These are phyloP conservation scores for Jamesozyma piceae DNA, from an alignment of 805 yeast genomes.

Conservation along the genomic window DNA sequence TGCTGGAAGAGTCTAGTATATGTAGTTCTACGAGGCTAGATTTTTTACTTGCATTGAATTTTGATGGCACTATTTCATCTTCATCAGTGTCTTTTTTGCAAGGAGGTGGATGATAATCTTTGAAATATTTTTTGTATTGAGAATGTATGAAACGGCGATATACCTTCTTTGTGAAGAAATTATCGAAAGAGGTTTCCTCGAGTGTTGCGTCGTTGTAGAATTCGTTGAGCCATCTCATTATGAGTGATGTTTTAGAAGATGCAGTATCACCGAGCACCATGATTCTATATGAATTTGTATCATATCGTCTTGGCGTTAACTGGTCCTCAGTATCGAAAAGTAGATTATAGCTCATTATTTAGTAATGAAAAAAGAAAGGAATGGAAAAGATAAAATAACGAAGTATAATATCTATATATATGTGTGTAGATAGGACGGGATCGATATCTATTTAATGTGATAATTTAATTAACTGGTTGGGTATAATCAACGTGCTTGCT, in stretches of 20 bases:
- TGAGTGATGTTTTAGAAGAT: constrained; percentile 17
- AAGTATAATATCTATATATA: too few relatives aligned
- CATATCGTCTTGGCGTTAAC: constrained; percentile 21
- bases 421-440: too few relatives aligned
- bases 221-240: constrained; percentile 12
- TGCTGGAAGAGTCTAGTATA: constrained; percentile 12
- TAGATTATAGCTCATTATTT: neutral
- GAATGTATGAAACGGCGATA: neutral
- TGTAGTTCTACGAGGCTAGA: constrained; percentile 7
- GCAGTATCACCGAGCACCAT: constrained; percentile 23
- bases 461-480: too few relatives aligned
- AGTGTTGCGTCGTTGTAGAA: neutral
- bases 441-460: too few relatives aligned
- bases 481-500: too few relatives aligned
- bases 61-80: neutral
- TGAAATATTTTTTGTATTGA: neutral
- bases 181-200: neutral
- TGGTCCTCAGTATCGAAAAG: constrained; percentile 19
- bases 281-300: constrained; percentile 7
- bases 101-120: neutral
- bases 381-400: too few relatives aligned
- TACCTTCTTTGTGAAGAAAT: neutral
- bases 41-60: neutral
- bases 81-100: neutral
- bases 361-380: neutral